phyloP scores from a whole-genome alignment of 2,329 filamentous ascomycete genomes.

The Monilinia polystroma region DNA sequence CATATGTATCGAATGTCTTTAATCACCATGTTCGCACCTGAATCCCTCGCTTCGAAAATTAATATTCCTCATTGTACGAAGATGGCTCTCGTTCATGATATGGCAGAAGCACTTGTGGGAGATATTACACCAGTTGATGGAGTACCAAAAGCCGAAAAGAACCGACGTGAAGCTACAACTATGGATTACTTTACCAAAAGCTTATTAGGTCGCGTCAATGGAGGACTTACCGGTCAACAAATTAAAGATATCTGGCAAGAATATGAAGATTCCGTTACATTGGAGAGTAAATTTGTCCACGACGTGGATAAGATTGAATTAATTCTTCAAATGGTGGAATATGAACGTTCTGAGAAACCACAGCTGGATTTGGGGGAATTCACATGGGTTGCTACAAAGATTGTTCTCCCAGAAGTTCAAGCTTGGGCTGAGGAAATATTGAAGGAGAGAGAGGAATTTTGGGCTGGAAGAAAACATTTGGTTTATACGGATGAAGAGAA shows the following conservation, averaged over 20 bases:
- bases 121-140: constrained; percentile 94
- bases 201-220: constrained; percentile 72
- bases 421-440: constrained; percentile 77
- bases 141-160: constrained; percentile 84
- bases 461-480: constrained; percentile 47
- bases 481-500: neutral
- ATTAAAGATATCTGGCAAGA: constrained; percentile 87
- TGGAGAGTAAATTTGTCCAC: constrained; percentile 87
- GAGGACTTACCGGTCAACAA: constrained; percentile 66
- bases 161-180: constrained; percentile 76
- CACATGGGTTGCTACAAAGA: constrained; percentile 69
- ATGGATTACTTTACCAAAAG: constrained; percentile 82
- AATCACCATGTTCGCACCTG: constrained; percentile 87
- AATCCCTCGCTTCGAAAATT: constrained; percentile 66
- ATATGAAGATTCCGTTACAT: constrained; percentile 84
- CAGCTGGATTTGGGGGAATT: constrained; percentile 83
- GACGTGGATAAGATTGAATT: constrained; percentile 98
- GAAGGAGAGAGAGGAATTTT: constrained; percentile 71
- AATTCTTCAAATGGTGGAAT: constrained; percentile 92
- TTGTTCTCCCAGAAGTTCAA: constrained; percentile 75
- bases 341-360: constrained; percentile 67
- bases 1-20: constrained; percentile 99
- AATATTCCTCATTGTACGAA: constrained; percentile 83
- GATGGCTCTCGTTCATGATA: constrained; percentile 96
- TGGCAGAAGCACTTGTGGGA: constrained; percentile 92